phyloP scores from a whole-genome alignment of 148 eudicot genomes.

The Heliamphora exappendiculata region DNA sequence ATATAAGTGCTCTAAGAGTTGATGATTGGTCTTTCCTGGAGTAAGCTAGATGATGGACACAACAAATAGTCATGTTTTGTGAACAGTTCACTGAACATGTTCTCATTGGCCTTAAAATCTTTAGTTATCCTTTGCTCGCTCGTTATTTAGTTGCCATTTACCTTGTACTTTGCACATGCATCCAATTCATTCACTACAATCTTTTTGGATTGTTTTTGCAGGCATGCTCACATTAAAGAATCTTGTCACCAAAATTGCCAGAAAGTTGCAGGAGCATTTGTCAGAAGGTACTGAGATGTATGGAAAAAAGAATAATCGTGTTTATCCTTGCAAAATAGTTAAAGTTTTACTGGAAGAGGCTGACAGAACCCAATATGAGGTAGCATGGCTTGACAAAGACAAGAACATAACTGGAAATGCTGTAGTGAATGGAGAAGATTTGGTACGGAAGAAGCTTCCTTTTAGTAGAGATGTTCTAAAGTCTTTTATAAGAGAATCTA shows the following conservation, averaged over 20 bases:
- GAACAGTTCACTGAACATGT: background rate
- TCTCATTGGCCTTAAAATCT: background rate
- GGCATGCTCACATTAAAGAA: constrained; percentile 87
- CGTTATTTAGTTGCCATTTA: background rate
- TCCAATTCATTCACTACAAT: background rate
- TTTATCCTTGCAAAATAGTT: constrained; percentile 61
- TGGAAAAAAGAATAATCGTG: constrained; percentile 58
- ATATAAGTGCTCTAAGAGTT: background rate
- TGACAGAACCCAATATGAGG: constrained; percentile 53
- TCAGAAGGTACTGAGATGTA: constrained; percentile 67
- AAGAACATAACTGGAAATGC: constrained; percentile 46
- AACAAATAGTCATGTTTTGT: background rate
- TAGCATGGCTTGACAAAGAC: constrained; percentile 73
- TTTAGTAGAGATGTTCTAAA: constrained; percentile 68
- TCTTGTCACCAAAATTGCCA: constrained; percentile 52
- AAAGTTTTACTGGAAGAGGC: constrained; percentile 56
- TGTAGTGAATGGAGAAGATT: constrained; percentile 58
- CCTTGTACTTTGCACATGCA: background rate
- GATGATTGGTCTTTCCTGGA: background rate
- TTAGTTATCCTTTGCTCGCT: background rate
- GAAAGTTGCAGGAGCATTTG: constrained; percentile 51
- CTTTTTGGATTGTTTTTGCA: constrained; percentile 18
- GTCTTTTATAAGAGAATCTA: constrained; percentile 86
- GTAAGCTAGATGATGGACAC: background rate
- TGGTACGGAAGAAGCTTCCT: constrained; percentile 70